Evolutionary conservation across 805 yeast genomes (phyloP).

Genomic region (Kurtzmaniella fragi): DNA sequence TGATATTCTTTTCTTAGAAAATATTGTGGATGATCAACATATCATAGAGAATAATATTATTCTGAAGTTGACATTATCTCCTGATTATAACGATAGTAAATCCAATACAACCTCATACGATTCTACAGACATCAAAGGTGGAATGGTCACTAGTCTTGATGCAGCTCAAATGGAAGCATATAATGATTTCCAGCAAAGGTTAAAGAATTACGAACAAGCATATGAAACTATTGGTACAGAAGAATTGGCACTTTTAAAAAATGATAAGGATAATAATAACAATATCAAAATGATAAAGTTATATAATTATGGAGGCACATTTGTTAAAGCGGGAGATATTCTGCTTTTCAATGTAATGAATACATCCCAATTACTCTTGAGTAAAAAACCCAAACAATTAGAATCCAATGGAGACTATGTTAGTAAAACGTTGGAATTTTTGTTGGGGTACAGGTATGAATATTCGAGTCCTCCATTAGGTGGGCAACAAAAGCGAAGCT

Average conservation of each 20-base stretch:
- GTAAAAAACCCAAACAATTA: conserved; percentile 3
- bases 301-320: conserved; percentile 5
- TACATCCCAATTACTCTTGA: conserved; percentile 1
- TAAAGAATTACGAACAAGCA: conserved; percentile 71
- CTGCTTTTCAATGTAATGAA: conserved; percentile 4
- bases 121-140: conserved; percentile 2
- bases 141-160: not conserved
- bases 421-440: conserved; percentile 3
- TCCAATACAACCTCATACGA: not conserved
- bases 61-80: conserved; percentile 16
- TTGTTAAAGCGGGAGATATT: conserved; percentile 2
- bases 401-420: conserved; percentile 3
- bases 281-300: conserved; percentile 4
- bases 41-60: conserved; percentile 23
- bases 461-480: conserved; percentile 2
- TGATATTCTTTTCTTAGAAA: conserved; percentile 36
- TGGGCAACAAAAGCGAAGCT: not conserved
- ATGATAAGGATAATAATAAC: conserved; percentile 2
- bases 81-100: conserved; percentile 2
- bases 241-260: conserved; percentile 29
- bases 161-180: conserved; percentile 1
- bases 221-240: conserved; percentile 81
- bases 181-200: conserved; percentile 43
- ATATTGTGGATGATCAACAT: conserved; percentile 20
- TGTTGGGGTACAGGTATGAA: conserved; percentile 4